phyloP scores from a whole-genome alignment of 2,329 filamentous ascomycete species.

The Fusarium torulosum region DNA sequence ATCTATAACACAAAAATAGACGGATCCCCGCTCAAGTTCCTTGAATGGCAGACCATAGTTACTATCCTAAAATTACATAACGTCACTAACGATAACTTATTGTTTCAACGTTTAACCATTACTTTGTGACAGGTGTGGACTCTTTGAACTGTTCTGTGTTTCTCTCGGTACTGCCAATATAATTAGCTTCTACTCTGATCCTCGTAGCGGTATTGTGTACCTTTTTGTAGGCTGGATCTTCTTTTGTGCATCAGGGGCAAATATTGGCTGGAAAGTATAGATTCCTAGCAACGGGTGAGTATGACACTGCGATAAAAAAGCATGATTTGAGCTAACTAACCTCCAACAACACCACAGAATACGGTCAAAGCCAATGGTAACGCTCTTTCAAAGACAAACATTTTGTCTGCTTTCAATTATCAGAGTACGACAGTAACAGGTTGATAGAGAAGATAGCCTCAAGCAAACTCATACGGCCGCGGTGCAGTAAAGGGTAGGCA shows the following conservation, averaged over 20 bases:
- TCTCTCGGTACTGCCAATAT: constrained; percentile 16
- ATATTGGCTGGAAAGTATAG: constrained; percentile 55
- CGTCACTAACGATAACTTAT: neutral
- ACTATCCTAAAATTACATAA: neutral
- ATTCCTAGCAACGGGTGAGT: constrained; percentile 47
- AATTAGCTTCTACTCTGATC: neutral
- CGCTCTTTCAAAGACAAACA: constrained; percentile 53
- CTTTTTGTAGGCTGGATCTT: constrained; percentile 22
- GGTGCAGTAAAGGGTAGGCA: constrained; percentile 14
- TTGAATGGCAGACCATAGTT: neutral
- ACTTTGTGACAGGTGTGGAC: constrained; percentile 24
- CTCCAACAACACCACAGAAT: constrained; percentile 55
- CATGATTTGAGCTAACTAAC: constrained; percentile 42
- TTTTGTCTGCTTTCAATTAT: constrained; percentile 18
- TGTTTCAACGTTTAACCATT: neutral
- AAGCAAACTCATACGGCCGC: neutral
- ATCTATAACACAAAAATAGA: neutral
- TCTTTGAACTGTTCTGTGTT: constrained; percentile 29
- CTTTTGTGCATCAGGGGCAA: constrained; percentile 44
- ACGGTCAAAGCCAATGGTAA: constrained; percentile 54
- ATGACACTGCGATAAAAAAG: constrained; percentile 2
- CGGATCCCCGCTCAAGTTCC: neutral
- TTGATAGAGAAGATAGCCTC: neutral
- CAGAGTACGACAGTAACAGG: neutral
- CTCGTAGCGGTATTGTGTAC: constrained; percentile 4